A percentile compares a stretch with the other conserved stretches of the same genome.
phyloP scores from a whole-genome alignment of 106 monocot species.

The Dendrobium nobile region DNA sequence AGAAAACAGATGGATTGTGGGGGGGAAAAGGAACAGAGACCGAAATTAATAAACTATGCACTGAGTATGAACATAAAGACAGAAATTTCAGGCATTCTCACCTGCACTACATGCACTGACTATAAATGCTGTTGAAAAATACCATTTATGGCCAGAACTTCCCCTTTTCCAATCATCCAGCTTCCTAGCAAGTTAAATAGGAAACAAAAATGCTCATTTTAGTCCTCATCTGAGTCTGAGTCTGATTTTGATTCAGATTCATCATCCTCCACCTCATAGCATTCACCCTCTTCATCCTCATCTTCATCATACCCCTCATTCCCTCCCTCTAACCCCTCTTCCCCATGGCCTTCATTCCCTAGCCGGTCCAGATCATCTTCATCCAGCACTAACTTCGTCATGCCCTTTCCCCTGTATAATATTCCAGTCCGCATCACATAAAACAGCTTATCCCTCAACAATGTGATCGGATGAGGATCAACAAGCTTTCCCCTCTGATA shows the following conservation, averaged over 20 bases:
- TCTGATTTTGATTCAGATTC: conserved; percentile 24
- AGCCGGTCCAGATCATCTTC: conserved; percentile 20
- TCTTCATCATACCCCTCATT: conserved; percentile 24
- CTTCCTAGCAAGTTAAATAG: background rate
- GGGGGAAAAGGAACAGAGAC: background rate
- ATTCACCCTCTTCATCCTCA: conserved; percentile 33
- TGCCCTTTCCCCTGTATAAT: conserved; percentile 60
- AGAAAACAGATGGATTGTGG: background rate
- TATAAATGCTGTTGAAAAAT: background rate
- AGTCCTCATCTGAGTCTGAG: conserved; percentile 21
- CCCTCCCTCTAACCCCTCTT: conserved; percentile 7
- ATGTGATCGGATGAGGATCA: conserved; percentile 52
- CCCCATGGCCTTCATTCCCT: conserved; percentile 2
- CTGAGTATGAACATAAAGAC: background rate
- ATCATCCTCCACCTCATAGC: conserved; percentile 44
- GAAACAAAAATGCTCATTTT: background rate
- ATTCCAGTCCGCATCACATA: conserved; percentile 90
- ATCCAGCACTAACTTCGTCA: conserved; percentile 42
- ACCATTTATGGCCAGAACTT: background rate
- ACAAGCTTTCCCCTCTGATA: conserved; percentile 84
- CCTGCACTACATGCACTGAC: background rate
- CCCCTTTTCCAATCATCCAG: background rate
- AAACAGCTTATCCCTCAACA: conserved; percentile 66
- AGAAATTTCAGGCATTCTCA: background rate
- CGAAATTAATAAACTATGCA: background rate